A percentile compares a stretch with the other conserved stretches of the same genome.
phyloP scores from a whole-genome alignment of 495 filamentous ascomycete species.

The Xylaria grammica region DNA sequence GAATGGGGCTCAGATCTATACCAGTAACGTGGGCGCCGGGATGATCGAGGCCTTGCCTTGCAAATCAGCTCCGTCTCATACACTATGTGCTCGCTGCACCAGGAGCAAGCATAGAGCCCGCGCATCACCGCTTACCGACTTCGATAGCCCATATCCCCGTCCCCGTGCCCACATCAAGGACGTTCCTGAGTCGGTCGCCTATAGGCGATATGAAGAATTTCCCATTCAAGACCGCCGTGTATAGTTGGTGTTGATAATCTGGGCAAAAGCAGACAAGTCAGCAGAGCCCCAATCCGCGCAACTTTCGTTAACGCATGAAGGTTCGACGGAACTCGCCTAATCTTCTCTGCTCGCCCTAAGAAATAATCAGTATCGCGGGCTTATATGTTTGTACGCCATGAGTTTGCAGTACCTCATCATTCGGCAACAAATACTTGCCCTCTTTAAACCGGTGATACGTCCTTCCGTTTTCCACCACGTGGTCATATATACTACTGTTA shows the following conservation, averaged over 20 bases:
- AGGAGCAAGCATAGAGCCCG: neutral
- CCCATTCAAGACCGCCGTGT: constrained; percentile 54
- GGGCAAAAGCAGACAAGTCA: neutral
- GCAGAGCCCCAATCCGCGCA: neutral
- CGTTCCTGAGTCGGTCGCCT: constrained; percentile 41
- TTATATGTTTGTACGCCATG: neutral
- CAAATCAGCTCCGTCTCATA: neutral
- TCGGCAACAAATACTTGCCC: constrained; percentile 36
- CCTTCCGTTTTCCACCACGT: constrained; percentile 33
- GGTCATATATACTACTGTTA: constrained; percentile 25
- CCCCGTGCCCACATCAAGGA: constrained; percentile 66
- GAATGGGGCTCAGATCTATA: constrained; percentile 47
- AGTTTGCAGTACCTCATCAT: constrained; percentile 30
- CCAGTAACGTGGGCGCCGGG: constrained; percentile 59
- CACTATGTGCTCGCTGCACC: neutral
- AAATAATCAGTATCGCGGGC: neutral
- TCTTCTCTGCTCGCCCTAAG: constrained; percentile 32
- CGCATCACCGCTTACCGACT: constrained; percentile 41
- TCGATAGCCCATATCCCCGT: constrained; percentile 65
- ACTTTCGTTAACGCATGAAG: neutral
- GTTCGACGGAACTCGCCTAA: constrained; percentile 22
- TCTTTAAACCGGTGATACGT: constrained; percentile 37
- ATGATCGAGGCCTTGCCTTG: constrained; percentile 33
- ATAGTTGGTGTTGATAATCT: constrained; percentile 57
- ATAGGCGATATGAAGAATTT: constrained; percentile 52